phyloP scores from a whole-genome alignment of 139 green algal genomes.

The Mesotaenium endlicherianum region DNA sequence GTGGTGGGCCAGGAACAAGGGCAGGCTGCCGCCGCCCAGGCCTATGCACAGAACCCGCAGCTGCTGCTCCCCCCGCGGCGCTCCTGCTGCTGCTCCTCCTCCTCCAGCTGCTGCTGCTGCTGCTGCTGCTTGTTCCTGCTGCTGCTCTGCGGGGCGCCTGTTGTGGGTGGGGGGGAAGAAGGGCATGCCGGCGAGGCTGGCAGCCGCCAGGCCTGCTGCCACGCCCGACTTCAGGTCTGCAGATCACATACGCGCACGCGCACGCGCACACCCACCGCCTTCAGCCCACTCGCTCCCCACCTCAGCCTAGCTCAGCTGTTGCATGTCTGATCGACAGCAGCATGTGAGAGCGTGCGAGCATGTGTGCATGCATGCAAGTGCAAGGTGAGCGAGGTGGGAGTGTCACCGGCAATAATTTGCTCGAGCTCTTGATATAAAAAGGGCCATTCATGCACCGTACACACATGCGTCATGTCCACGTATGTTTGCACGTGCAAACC shows the following conservation, averaged over 20 bases:
- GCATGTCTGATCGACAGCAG: too few species aligned
- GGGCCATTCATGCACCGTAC: too few species aligned
- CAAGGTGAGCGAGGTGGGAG: too few species aligned
- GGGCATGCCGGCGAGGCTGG: slow-evolving; percentile 10
- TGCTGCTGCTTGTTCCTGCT: background rate
- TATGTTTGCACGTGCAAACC: too few species aligned
- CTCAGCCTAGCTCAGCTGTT: too few species aligned
- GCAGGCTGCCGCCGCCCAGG: slow-evolving; percentile 63
- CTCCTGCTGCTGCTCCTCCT: background rate
- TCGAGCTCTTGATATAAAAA: too few species aligned
- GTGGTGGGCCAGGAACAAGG: slow-evolving; percentile 61
- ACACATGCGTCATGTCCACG: too few species aligned
- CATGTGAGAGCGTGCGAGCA: too few species aligned
- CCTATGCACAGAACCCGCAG: slow-evolving; percentile 58
- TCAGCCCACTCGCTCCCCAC: too few species aligned
- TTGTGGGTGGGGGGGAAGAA: background rate
- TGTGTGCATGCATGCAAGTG: too few species aligned
- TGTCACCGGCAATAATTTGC: too few species aligned
- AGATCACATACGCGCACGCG: background rate
- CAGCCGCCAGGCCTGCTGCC: slow-evolving; percentile 27
- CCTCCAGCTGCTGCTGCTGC: background rate
- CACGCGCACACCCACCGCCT: background rate
- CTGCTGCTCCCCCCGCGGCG: background rate
- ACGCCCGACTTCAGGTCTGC: slow-evolving; percentile 61
- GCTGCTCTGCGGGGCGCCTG: background rate